phyloP scores from a whole-genome alignment of 768 basidiomycete species.

The Lentinula boryana region DNA sequence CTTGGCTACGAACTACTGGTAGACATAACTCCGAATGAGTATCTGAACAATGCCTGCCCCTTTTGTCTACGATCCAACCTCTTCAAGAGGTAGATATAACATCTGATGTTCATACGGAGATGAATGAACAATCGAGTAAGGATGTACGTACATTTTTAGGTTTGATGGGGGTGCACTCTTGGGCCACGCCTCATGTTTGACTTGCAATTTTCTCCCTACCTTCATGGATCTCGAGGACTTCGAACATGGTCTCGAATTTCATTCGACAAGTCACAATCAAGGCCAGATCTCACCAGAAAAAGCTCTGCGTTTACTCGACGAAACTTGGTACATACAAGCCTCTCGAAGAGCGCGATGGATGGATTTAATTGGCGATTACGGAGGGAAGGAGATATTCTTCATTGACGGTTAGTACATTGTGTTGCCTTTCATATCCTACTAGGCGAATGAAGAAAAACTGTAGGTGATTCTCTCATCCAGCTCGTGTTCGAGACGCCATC shows the following conservation, averaged over 20 bases:
- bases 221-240: neutral
- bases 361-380: constrained; percentile 70
- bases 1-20: no score
- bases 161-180: no score
- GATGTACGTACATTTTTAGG: no score
- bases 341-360: constrained; percentile 46
- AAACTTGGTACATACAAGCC: constrained; percentile 30
- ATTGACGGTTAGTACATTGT: constrained; percentile 44
- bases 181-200: neutral
- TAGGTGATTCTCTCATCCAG: constrained; percentile 60
- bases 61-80: no score
- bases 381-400: constrained; percentile 58
- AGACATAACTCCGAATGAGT: no score
- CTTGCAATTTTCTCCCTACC: neutral
- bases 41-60: no score
- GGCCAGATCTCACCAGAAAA: neutral
- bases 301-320: constrained; percentile 26
- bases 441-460: neutral
- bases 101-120: no score
- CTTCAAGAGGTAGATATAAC: no score
- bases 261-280: neutral
- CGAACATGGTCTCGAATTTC: neutral
- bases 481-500: constrained; percentile 53
- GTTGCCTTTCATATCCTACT: neutral
- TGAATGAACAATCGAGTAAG: no score